phyloP scores from a whole-genome alignment of 2,329 filamentous ascomycete species.

The Acephala macrosclerotiorum region DNA sequence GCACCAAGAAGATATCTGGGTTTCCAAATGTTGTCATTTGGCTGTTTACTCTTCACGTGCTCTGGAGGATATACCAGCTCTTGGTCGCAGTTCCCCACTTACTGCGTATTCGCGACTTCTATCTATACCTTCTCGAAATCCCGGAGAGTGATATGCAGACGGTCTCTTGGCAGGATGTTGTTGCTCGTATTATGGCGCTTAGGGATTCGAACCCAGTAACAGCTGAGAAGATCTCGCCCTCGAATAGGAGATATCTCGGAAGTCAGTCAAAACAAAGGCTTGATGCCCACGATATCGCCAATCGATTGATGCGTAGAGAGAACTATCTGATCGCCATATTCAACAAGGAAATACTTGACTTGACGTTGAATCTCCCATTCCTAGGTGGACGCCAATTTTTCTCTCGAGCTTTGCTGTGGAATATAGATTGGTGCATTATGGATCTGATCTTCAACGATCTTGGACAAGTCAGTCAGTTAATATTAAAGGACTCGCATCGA shows the following conservation, averaged over 20 bases:
- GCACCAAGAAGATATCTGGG: conserved; percentile 51
- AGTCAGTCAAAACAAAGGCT: conserved; percentile 92
- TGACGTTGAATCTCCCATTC: conserved; percentile 87
- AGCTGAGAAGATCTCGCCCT: conserved; percentile 64
- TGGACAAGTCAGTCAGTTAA: conserved; percentile 85
- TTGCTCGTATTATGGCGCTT: conserved; percentile 73
- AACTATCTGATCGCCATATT: conserved; percentile 97
- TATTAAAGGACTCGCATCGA: conserved; percentile 84
- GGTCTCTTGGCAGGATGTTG: conserved; percentile 76
- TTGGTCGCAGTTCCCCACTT: conserved; percentile 65
- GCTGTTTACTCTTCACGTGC: conserved; percentile 71
- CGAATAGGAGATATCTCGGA: conserved; percentile 66
- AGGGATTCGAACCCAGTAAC: conserved; percentile 73
- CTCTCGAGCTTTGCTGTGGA: conserved; percentile 91
- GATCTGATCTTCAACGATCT: conserved; percentile 93
- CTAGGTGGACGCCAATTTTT: conserved; percentile 81
- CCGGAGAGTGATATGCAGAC: conserved; percentile 76
- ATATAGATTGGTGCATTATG: conserved; percentile 86
- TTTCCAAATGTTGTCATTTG: conserved; percentile 54
- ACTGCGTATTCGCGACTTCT: conserved; percentile 73
- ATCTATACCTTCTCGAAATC: conserved; percentile 70
- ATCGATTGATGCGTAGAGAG: conserved; percentile 93
- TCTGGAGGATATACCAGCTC: conserved; percentile 64
- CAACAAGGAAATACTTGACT: conserved; percentile 93
- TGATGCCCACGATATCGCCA: conserved; percentile 96